Base-by-base conservation (phyloP, 1,139 yeast species). In the Yarrowia galli region DNA sequence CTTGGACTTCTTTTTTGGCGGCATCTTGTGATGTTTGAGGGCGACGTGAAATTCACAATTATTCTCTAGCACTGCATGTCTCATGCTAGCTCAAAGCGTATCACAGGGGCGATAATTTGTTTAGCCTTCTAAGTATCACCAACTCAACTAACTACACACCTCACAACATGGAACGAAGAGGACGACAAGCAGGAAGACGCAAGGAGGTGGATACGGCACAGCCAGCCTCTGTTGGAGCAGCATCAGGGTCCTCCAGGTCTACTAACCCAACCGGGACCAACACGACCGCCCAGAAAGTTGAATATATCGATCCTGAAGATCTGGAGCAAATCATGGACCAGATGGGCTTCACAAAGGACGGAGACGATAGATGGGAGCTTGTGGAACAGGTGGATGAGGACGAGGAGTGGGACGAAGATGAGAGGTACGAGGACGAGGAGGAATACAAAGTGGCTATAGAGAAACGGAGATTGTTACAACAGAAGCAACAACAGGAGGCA, bases 1-100 rank as follows among this genome's bases (percentile, higher is more conserved):
- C 53, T 69, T 71, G 12, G 69, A 60, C 20, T 70, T 38, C 46
- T 68, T 56, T 70, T 70, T 36, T 58, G 46, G 46, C 46, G 63
- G 42, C 53, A 67, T 51, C 42, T 40, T 45, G 20, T 23, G 15
- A 23, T 32, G 45, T 38, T 65, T 38, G 28, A 20, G 38, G 28
- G 20, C 7, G 54, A 28, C 18, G 53, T 18, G 46, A 23, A 40
- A 22, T 40, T 56, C 35, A 40, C 35, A 54, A 40, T 40, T 54
- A 54, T 54, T 40, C 46, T 38, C 36, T 25, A 12, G 9, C n/a
- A 4, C 22, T 40, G 61, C 61, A 54, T 54, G 61, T 13, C 7
- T 10, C 35, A 53, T 53, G 60, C n/a, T 10, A 32, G 22, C 5
- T 8, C n/a, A 36, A 53, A 53, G 22, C 22, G 18, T 53, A 53